These are phyloP conservation scores for Cytospora mali DNA, from an alignment of 2,329 filamentous ascomycete species.

Conservation along the genomic window DNA sequence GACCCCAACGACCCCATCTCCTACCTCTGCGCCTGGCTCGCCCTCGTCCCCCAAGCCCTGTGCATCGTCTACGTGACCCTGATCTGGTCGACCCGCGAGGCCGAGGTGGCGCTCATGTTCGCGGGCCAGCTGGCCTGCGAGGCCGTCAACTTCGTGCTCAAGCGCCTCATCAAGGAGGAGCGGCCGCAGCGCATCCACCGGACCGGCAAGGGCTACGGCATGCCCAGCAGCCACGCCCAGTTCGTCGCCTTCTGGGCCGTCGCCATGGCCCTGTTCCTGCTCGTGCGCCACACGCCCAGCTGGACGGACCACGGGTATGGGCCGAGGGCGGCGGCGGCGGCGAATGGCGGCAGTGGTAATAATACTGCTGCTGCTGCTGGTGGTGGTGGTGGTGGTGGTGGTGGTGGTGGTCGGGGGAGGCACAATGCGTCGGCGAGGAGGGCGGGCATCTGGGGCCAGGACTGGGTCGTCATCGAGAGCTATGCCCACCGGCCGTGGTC, in stretches of 20 bases:
- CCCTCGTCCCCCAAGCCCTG: slow-evolving; percentile 88
- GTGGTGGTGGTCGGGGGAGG: not conserved
- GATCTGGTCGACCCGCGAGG: slow-evolving; percentile 87
- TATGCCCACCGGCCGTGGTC: slow-evolving; percentile 59
- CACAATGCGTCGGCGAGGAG: not conserved
- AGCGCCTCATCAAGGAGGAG: slow-evolving; percentile 90
- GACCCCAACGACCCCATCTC: slow-evolving; percentile 85
- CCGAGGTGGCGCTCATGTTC: slow-evolving; percentile 88
- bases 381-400: slow-evolving; percentile 21
- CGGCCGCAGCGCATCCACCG: slow-evolving; percentile 78
- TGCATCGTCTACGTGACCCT: slow-evolving; percentile 89
- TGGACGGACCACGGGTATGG: slow-evolving; percentile 29
- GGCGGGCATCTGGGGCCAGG: slow-evolving; percentile 17
- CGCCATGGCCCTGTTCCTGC: slow-evolving; percentile 80
- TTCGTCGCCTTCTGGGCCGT: slow-evolving; percentile 92
- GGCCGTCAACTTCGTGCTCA: slow-evolving; percentile 84
- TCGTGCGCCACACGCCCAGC: slow-evolving; percentile 73
- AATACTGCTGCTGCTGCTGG: not conserved
- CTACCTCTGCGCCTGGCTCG: slow-evolving; percentile 88
- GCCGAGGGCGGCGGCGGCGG: slow-evolving; percentile 12
- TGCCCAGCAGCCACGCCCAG: slow-evolving; percentile 93
- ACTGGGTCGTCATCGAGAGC: slow-evolving; percentile 33
- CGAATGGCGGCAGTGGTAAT: not conserved
- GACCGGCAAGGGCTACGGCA: slow-evolving; percentile 93
- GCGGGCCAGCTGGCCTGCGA: slow-evolving; percentile 90